Conservation (phyloP, 225 moss, liverwort and hornwort genomes). For the Pleurozium schreberi region DNA sequence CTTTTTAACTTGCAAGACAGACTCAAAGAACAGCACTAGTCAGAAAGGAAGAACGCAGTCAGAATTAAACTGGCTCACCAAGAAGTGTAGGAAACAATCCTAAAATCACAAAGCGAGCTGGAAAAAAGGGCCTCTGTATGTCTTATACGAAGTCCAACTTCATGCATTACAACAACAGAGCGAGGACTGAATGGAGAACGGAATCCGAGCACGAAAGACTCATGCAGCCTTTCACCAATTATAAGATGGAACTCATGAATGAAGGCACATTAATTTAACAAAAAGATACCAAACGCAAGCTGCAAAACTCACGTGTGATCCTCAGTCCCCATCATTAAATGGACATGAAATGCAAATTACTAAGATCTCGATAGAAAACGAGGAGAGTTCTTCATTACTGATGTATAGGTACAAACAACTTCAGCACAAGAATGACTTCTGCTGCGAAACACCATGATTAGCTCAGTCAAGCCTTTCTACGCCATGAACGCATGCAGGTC, state of each 20-base stretch:
- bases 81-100: background rate
- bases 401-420: background rate
- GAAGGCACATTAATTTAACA: background rate
- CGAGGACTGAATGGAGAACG: background rate
- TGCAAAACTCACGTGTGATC: background rate
- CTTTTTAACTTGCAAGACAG: background rate
- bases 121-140: background rate
- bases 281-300: background rate
- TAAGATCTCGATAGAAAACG: background rate
- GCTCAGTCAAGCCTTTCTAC: background rate
- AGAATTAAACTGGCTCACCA: background rate
- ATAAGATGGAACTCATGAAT: background rate
- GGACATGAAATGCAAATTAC: background rate
- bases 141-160: background rate
- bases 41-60: background rate
- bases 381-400: background rate
- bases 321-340: background rate
- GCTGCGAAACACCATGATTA: background rate
- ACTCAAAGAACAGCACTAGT: background rate
- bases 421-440: background rate
- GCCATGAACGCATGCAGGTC: background rate
- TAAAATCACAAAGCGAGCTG: background rate
- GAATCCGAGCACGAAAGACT: background rate
- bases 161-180: background rate
- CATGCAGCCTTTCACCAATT: background rate